Conservation (phyloP, 768 basidiomycete species). For the Tylopilus vinaceipallidus region DNA sequence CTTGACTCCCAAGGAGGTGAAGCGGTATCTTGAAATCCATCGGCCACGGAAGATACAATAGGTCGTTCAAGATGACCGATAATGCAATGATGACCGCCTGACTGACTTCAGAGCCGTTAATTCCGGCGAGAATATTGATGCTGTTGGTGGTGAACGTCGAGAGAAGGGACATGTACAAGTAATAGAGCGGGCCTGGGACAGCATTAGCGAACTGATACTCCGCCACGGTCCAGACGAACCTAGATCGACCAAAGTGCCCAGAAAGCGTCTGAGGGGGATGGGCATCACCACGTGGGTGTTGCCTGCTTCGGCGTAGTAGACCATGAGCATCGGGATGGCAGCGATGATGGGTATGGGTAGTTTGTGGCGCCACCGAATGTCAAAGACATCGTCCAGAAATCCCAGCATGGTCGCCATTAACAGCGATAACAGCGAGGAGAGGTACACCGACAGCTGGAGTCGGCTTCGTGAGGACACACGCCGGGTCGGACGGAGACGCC, state of each 20-base stretch:
- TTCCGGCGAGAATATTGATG: conserved; percentile 97
- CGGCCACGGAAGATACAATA: conserved; percentile 92
- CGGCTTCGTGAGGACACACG: neutral
- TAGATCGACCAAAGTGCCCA: conserved; percentile 81
- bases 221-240: conserved; percentile 52
- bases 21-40: conserved; percentile 69
- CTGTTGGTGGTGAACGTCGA: conserved; percentile 97
- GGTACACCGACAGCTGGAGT: conserved; percentile 79
- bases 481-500: conserved; percentile 17
- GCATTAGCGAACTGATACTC: conserved; percentile 5
- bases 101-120: conserved; percentile 93
- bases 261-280: conserved; percentile 66
- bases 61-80: conserved; percentile 88
- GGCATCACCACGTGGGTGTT: conserved; percentile 94
- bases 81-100: conserved; percentile 91
- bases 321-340: conserved; percentile 90
- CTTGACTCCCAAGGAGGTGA: conserved; percentile 62
- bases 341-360: conserved; percentile 96
- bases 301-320: conserved; percentile 93
- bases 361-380: conserved; percentile 98
- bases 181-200: conserved; percentile 82
- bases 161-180: conserved; percentile 92
- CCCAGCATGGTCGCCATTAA: conserved; percentile 92
- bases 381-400: conserved; percentile 96
- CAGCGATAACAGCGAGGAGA: conserved; percentile 90